Evolutionary conservation across 2,329 filamentous ascomycete genomes (phyloP).

Genomic region (Exophiala sp.): DNA sequence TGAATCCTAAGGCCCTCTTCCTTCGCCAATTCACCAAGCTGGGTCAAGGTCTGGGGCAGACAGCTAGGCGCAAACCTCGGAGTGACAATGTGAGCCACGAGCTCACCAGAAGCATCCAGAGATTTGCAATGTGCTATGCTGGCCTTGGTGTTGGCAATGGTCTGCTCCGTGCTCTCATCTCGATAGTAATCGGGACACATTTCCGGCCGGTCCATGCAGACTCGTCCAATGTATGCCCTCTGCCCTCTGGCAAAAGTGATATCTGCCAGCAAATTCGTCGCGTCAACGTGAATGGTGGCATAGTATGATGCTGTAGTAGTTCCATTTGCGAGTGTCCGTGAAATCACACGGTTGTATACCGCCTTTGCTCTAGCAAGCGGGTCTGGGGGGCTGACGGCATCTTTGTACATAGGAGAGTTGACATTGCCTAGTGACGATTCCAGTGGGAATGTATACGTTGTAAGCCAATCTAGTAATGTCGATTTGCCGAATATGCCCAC

Average conservation of each 20-base stretch:
- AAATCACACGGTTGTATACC: constrained; percentile 75
- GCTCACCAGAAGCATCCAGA: constrained; percentile 60
- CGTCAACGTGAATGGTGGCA: constrained; percentile 78
- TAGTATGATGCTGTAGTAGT: constrained; percentile 96
- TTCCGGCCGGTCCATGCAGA: constrained; percentile 79
- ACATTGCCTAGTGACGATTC: constrained; percentile 66
- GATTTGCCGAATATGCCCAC: constrained; percentile 89
- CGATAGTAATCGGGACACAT: constrained; percentile 74
- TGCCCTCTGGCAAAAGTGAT: constrained; percentile 79
- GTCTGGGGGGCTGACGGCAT: constrained; percentile 28
- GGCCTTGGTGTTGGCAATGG: constrained; percentile 54
- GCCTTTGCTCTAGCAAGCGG: constrained; percentile 59
- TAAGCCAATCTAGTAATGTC: constrained; percentile 88
- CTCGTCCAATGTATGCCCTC: constrained; percentile 82
- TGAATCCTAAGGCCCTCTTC: constrained; percentile 62
- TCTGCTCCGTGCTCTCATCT: constrained; percentile 62
- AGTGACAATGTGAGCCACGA: constrained; percentile 79
- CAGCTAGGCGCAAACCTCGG: constrained; percentile 60
- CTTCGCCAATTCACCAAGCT: constrained; percentile 62
- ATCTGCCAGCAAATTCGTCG: constrained; percentile 87
- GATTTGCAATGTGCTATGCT: constrained; percentile 62
- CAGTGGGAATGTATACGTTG: constrained; percentile 91
- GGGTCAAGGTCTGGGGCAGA: constrained; percentile 52
- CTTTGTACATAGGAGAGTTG: constrained; percentile 26
- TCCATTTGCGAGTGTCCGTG: constrained; percentile 78